phyloP scores from a whole-genome alignment of 108 stramenopile genomes.

The Phaeodactylum tricornutum region DNA sequence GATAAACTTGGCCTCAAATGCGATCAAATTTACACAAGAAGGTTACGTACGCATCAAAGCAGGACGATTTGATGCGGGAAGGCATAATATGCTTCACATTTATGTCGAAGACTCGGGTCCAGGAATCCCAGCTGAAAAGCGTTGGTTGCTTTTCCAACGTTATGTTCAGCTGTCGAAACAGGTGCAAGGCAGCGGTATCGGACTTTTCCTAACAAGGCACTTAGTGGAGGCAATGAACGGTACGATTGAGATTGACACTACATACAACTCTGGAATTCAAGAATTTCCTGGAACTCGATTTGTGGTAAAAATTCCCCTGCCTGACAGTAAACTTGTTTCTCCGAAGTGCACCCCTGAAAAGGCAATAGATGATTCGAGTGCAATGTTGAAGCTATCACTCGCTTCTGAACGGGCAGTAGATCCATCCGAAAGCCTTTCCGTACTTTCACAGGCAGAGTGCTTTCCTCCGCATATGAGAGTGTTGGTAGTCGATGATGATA shows the following conservation, averaged over 20 bases:
- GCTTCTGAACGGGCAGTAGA: not conserved
- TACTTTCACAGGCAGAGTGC: not conserved
- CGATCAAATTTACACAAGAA: conserved; percentile 17
- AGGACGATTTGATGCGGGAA: no score
- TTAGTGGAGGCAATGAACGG: conserved; percentile 12
- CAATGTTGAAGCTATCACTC: not conserved
- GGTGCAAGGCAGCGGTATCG: conserved; percentile 28
- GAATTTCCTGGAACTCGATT: conserved; percentile 25
- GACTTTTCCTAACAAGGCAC: conserved; percentile 14
- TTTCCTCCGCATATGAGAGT: not conserved
- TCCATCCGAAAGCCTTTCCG: not conserved
- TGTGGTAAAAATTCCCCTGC: conserved; percentile 10
- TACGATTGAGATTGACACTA: conserved; percentile 14
- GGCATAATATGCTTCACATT: conserved; percentile 2
- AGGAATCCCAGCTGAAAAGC: conserved; percentile 21
- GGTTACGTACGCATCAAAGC: conserved; percentile 18
- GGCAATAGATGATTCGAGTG: not conserved
- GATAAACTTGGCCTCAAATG: conserved; percentile 15
- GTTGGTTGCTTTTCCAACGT: conserved; percentile 8
- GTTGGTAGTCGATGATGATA: conserved; percentile 18
- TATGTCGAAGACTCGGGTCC: conserved; percentile 34
- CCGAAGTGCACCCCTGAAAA: not conserved
- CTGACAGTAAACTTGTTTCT: not conserved
- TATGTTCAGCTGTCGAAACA: conserved; percentile 16
- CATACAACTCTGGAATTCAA: conserved; percentile 17